Percentiles rank a stretch among this genome's conserved stretches.
Evolutionary conservation across 495 filamentous ascomycete genomes (phyloP).

Genomic region (Penicillium cataractarum): DNA sequence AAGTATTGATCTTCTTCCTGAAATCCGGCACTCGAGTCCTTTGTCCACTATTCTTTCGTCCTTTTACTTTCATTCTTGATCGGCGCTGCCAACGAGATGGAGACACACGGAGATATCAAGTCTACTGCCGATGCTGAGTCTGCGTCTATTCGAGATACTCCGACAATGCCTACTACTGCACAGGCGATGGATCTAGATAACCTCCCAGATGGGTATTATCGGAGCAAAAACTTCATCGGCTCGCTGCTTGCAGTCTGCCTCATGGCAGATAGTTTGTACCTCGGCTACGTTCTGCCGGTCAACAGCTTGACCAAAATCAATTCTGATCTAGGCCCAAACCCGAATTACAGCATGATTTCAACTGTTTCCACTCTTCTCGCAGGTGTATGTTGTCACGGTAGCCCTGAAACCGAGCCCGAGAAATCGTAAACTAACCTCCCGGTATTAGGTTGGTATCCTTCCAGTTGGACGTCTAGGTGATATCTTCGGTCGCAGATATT

Average conservation of each 20-base stretch:
- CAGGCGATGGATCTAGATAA: constrained; percentile 18
- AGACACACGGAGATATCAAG: background rate
- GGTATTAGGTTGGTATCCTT: constrained; percentile 33
- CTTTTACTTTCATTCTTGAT: background rate
- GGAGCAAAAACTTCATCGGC: constrained; percentile 28
- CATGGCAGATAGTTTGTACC: constrained; percentile 29
- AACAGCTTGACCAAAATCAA: constrained; percentile 28
- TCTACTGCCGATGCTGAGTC: background rate
- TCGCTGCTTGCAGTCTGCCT: constrained; percentile 26
- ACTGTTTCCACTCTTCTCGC: constrained; percentile 35
- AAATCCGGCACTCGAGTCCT: background rate
- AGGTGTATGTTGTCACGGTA: constrained; percentile 20
- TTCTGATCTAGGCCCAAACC: constrained; percentile 36
- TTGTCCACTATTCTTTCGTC: background rate
- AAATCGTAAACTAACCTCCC: background rate
- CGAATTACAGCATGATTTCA: constrained; percentile 41
- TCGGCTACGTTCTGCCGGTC: constrained; percentile 11
- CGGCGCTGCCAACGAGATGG: background rate
- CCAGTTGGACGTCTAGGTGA: constrained; percentile 54
- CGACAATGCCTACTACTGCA: background rate
- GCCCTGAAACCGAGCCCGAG: background rate
- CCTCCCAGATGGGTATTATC: constrained; percentile 25
- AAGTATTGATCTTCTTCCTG: background rate
- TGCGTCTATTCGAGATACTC: background rate
- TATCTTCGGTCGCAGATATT: constrained; percentile 58